Evolutionary conservation across 345 rosid genomes (phyloP).

Genomic region (Fremontodendron californicum): DNA sequence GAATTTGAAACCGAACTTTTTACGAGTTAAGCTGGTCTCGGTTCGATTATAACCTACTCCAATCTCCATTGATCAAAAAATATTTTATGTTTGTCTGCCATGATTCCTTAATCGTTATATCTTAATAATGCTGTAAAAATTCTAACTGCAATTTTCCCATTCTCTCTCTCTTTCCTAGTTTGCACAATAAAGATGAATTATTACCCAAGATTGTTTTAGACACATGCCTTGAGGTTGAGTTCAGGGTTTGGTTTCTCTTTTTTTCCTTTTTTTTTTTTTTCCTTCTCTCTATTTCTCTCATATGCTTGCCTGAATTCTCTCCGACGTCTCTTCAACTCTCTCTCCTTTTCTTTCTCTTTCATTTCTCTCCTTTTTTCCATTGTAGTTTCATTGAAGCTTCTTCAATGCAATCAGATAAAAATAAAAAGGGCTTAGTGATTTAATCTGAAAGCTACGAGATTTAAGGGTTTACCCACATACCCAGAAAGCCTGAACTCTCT

Average conservation of each 20-base stretch:
- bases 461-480: conserved; percentile 30
- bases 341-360: neutral
- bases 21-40: no score
- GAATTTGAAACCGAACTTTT: no score
- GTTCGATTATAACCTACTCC: no score
- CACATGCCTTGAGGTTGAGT: conserved; percentile 4
- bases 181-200: neutral
- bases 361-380: neutral
- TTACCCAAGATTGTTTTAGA: neutral
- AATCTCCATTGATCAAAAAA: no score
- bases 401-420: conserved; percentile 23
- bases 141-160: neutral
- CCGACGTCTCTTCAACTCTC: conserved; percentile 19
- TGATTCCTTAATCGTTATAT: neutral
- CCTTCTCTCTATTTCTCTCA: neutral
- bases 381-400: conserved; percentile 22
- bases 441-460: conserved; percentile 21
- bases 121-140: neutral
- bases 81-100: no score
- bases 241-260: conserved; percentile 25
- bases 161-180: neutral
- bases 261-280: neutral
- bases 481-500: conserved; percentile 15
- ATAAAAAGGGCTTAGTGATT: conserved; percentile 10
- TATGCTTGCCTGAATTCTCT: conserved; percentile 29